Evolutionary conservation across 2,329 filamentous ascomycete genomes (phyloP), one percentile per base, ranked within the genome.

Genomic region (Byssoonygena ceratinophila): DNA sequence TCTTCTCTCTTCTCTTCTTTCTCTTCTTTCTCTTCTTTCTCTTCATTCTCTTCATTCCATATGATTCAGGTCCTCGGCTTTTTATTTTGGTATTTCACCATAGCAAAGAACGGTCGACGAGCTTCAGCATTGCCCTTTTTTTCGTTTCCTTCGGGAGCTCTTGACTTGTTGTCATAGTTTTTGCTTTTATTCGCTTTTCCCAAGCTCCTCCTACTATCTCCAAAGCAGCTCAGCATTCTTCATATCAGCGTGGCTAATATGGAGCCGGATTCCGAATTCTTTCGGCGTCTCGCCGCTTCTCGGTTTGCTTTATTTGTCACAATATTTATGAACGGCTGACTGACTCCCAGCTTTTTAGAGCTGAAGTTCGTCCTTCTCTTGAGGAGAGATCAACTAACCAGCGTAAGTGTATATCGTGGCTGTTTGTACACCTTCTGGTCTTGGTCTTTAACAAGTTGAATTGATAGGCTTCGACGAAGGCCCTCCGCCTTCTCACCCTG

Each of bases 221-320:
- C 47, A 14, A 32, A 43, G 16, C 32, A 11, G 2, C 4, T 7
- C 9, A n/a, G 5, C 29, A n/a, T 12, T 1, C 12, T 37, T 9
- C 45, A 47, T 20, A 18, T 50, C 36, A n/a, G 23, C 23, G 40
- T 46, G 23, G 7, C 50, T 23, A 36, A n/a, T 11, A 56, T 56
- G 54, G 56, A 53, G 20, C 27, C 45, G 23, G 22, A 39, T 18
- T 46, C 23, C 25, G 27, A 34, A 48, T 40, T 34, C 45, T 31
- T 8, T 27, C 48, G 52, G 51, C 55, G 55, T 47, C 32, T 50
- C 36, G 55, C 53, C 46, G 34, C 41, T 36, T 55, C 54, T 52
- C 51, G 57, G 57, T 59, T 55, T 51, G 57, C 39, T 18, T 47
- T 48, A 27, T 16, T 34, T 16, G 14, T 36, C 41, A 23, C 5